Base-by-base conservation (phyloP, 768 basidiomycete genomes). In the Tulasnella sp. region DNA sequence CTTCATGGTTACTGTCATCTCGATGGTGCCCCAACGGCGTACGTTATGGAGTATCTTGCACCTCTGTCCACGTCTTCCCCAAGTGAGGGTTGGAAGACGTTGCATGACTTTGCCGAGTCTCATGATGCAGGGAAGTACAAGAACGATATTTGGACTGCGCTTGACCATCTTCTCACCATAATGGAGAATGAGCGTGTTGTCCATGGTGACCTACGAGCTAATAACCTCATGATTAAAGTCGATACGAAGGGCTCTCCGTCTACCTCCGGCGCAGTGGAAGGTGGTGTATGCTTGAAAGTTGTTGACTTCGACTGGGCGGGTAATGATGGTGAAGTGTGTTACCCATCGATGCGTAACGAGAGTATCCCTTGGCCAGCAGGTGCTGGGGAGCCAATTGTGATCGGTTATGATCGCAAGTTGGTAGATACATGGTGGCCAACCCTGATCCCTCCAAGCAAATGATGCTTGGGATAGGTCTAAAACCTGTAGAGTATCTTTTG, bases 231-330 rank as follows among this genome's bases (percentile, higher is more conserved):
- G 35, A 24, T 48, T 20, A 20, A 48, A 31, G 47, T 48, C 7
- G 35, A 40, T 34, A 28, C 2, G 2, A 31, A 15, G 20, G 7
- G 19, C 1, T 4, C 35, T 4, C 45, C 45, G 16, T 13, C 35
- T 29, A 22, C 4, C 24, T 22, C 35, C n/a, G 33, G 5, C 28
- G 47, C 35, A 8, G n/a, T n/a, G n/a, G 47, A n/a, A 34, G 4
- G 19, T n/a, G 13, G 22, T 4, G 35, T 20, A 3, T 39, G 32
- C 7, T 27, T 48, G 33, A 39, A 40, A 33, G 22, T 51, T 20
- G 24, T 44, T 24, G 41, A 51, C 40, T 51, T 51, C 28, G 41
- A 51, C 25, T 51, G 49, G 49, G 41, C 25, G 10, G 49, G 49
- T 27, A 5, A 19, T 28, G 12, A 16, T 25, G 41, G 41, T 15